These are phyloP conservation scores for Scutellaria minor DNA, from an alignment of 257 asterid species.

Conservation along the genomic window DNA sequence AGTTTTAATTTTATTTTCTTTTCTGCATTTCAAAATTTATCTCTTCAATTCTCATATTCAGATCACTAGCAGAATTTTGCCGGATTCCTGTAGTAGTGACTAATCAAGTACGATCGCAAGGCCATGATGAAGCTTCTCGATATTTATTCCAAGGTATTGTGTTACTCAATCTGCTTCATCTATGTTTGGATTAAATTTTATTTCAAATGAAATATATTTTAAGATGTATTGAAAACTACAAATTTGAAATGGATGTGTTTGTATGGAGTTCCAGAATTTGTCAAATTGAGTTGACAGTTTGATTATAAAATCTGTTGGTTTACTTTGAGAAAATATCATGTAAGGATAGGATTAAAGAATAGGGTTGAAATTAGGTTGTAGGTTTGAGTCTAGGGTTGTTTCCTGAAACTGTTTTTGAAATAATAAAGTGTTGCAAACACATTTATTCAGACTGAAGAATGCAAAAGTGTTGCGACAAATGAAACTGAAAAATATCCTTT, in stretches of 20 bases:
- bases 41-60: slow-evolving; percentile 37
- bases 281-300: slow-evolving; percentile 7
- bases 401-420: not conserved
- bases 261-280: slow-evolving; percentile 14
- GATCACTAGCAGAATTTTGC: slow-evolving; percentile 83
- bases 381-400: slow-evolving; percentile 16
- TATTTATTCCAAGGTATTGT: slow-evolving; percentile 75
- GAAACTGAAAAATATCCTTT: not conserved
- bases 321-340: slow-evolving; percentile 6
- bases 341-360: not conserved
- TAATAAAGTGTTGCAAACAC: slow-evolving; percentile 8
- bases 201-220: slow-evolving; percentile 16
- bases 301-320: slow-evolving; percentile 1
- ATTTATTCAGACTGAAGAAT: not conserved
- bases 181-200: slow-evolving; percentile 17
- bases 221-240: not conserved
- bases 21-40: slow-evolving; percentile 7
- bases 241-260: slow-evolving; percentile 12
- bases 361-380: not conserved
- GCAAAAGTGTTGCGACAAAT: not conserved
- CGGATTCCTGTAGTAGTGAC: slow-evolving; percentile 88
- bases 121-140: slow-evolving; percentile 56
- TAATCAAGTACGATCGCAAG: slow-evolving; percentile 85
- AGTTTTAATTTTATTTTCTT: slow-evolving; percentile 21
- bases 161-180: slow-evolving; percentile 24